Evolutionary conservation across 768 basidiomycete species (phyloP), one percentile per base, ranked within the genome.

Genomic region (Russula lepida): DNA sequence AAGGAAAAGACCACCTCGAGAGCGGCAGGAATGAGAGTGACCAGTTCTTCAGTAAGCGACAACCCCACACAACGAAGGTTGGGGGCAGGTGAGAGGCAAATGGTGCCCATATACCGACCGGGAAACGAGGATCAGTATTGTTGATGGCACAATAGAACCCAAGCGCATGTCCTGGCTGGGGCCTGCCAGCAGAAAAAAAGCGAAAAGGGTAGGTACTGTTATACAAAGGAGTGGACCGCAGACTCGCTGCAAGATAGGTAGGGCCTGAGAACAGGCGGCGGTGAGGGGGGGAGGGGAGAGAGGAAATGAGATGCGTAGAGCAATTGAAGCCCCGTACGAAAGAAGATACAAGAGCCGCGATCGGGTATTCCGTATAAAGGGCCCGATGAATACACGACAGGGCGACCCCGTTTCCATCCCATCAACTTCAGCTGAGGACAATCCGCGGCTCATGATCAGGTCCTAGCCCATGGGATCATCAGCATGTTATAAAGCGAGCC

Each of bases 11-110:
- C 68, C 62, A 82, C 71, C 71, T 89, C 88, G 54, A 89, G 69
- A 43, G 73, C 80, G 19, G 84, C 77, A 32, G 88, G 87, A 62
- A 89, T 78, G 64, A 88, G 71, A 57, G 89, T 72, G 43, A 79
- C 66, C 37, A 74, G 71, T 56, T 75, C 77, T 72, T 89, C 72
- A 27, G 74, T 65, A 51, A 60, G 68, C 54, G 77, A 74, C 59
- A 86, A 77, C 47, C 78, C 76, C 63, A 79, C 71, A 70, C 89
- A 92, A 62, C 89, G 89, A 64, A 92, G 81, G 64, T 83, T 86
- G 43, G 85, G 73, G 60, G 84, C 81, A 39, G 81, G 74, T 32
- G 89, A 90, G 63, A 91, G 75, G 73, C 89, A 92, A 68, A 83
- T 59, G 19, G 63, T 35, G 51, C 55, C 60, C 66, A 68, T 62